Evolutionary conservation across 169 alveolate species (phyloP), one percentile per base, ranked within the genome.

Genomic region (Cryptosporidium ubiquitum): DNA sequence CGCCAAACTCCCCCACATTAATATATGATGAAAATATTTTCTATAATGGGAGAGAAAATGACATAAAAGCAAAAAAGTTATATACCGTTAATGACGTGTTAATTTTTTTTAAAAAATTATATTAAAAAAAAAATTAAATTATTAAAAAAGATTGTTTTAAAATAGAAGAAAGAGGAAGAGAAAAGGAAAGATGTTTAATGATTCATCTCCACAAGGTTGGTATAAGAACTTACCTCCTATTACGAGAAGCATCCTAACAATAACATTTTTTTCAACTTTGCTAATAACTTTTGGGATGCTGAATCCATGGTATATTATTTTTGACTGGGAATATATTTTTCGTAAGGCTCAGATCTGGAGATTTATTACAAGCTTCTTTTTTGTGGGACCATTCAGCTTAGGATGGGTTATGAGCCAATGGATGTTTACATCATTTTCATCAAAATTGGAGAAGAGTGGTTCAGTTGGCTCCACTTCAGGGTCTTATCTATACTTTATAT

Each of bases 371-470:
- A 94, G 92, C 74, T 69, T 94, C 89, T 84, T 96, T 31, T 94
- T 91, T 74, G 93, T 94, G 23, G 98, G 98, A n/a, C 95, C 93
- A 42, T 96, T 96, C 71, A 95, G 97, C 23, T 85, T 95, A 14
- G 75, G 93, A 20, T 96, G 97, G 97, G 92, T 95, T 66, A 86
- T 96, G 86, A 94, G 92, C 73, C 84, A 93, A 70, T 84, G 94
- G 66, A 92, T 95, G 94, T 92, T 95, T 55, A 85, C 95, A 60
- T 94, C 95, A 84, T 93, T 93, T 64, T 93, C 97, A 9, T 91
- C 96, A 49, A 49, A 91, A 18, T 92, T 93, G 20, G 98, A 96
- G 91, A 85, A 71, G 66, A 91, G 93, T 68, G 91, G 94, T n/a
- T 84, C 91, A 5, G 93, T 94, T 35, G 84, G 95, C 1, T 44